Percentiles rank a stretch among this genome's conserved stretches.
phyloP scores from a whole-genome alignment of 1,284 basidiomycete species.

The Takashimella koratensis region DNA sequence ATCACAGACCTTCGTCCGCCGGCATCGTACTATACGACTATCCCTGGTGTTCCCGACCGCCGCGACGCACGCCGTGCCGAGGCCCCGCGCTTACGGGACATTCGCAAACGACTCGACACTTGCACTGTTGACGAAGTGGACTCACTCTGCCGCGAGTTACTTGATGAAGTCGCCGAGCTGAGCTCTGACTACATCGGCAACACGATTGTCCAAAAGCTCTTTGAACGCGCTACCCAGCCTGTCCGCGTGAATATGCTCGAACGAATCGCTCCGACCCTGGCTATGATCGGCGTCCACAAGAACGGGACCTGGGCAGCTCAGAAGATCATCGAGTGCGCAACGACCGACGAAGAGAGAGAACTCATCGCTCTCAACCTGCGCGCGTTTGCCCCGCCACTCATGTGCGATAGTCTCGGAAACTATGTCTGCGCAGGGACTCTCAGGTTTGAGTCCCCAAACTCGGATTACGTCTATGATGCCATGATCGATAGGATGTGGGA shows the following conservation, averaged over 20 bases:
- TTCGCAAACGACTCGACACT: slow-evolving; percentile 82
- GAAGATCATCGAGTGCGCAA: slow-evolving; percentile 95
- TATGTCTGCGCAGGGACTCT: slow-evolving; percentile 87
- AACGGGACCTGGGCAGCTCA: slow-evolving; percentile 99
- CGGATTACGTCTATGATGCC: slow-evolving; percentile 96
- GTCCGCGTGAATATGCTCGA: slow-evolving; percentile 88
- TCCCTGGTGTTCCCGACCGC: slow-evolving; percentile 78
- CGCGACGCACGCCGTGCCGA: slow-evolving; percentile 78
- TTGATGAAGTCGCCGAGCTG: slow-evolving; percentile 61
- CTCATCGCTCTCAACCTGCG: slow-evolving; percentile 81
- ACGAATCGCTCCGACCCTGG: slow-evolving; percentile 86
- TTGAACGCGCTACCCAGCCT: slow-evolving; percentile 76
- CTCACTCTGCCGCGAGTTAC: slow-evolving; percentile 78
- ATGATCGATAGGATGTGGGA: slow-evolving; percentile 99
- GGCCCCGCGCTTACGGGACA: slow-evolving; percentile 86
- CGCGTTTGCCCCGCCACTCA: slow-evolving; percentile 87
- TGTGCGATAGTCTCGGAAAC: slow-evolving; percentile 95
- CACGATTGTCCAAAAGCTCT: slow-evolving; percentile 94
- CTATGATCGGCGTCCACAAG: slow-evolving; percentile 98
- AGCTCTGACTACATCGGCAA: slow-evolving; percentile 89
- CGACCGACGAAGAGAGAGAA: slow-evolving; percentile 79
- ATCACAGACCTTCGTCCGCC: slow-evolving; percentile 27
- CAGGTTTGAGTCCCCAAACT: slow-evolving; percentile 80
- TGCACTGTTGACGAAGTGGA: slow-evolving; percentile 87
- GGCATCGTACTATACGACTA: slow-evolving; percentile 80